Percentiles rank a stretch among this genome's conserved stretches.
Conservation (phyloP, 495 filamentous ascomycete species). For the Clohesyomyces aquaticus region DNA sequence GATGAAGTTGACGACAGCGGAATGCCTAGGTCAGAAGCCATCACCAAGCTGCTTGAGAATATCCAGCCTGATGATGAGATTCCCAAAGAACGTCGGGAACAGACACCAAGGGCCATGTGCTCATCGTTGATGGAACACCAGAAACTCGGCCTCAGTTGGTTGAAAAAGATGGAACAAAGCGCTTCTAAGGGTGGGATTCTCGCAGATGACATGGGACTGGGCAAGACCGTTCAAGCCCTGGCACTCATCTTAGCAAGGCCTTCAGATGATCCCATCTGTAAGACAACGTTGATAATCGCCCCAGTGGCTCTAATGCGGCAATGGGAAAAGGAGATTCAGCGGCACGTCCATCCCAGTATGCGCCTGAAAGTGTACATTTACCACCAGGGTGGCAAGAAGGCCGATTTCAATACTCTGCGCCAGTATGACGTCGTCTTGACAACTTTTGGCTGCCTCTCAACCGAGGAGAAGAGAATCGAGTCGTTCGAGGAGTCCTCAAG, state of each 20-base stretch:
- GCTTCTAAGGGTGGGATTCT: conserved; percentile 81
- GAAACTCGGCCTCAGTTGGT: conserved; percentile 79
- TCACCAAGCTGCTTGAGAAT: conserved; percentile 45
- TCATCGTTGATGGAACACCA: conserved; percentile 79
- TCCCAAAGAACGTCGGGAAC: conserved; percentile 42
- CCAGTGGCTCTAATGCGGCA: conserved; percentile 87
- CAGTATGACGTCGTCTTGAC: conserved; percentile 84
- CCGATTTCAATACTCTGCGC: conserved; percentile 65
- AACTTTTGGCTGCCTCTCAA: conserved; percentile 79
- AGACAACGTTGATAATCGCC: conserved; percentile 85
- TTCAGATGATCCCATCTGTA: conserved; percentile 63
- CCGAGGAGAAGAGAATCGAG: conserved; percentile 66
- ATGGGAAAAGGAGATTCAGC: conserved; percentile 83
- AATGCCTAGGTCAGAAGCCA: conserved; percentile 29
- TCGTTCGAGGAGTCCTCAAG: conserved; percentile 49
- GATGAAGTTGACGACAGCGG: conserved; percentile 4
- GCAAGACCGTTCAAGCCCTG: conserved; percentile 90
- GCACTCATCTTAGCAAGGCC: conserved; percentile 78
- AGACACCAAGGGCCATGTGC: conserved; percentile 71
- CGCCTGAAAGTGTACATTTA: conserved; percentile 68
- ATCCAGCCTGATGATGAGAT: conserved; percentile 48
- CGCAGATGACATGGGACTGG: conserved; percentile 93
- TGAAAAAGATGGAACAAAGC: conserved; percentile 78
- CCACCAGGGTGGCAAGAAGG: conserved; percentile 65
- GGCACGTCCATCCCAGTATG: conserved; percentile 66